phyloP scores from a whole-genome alignment of 805 yeast species.

The Ogataea polymorpha region DNA sequence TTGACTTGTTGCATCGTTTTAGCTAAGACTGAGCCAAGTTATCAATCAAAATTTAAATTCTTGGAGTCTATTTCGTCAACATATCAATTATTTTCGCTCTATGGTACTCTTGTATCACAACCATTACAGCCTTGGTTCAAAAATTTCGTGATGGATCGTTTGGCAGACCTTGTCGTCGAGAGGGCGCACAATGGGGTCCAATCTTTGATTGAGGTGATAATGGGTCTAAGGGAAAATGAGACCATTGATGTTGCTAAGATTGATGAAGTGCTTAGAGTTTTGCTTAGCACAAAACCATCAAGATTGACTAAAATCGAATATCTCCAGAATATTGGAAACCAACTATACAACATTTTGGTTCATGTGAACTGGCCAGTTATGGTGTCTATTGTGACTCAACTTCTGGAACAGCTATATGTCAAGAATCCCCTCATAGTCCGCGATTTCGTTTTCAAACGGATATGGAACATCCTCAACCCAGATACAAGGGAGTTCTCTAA shows the following conservation, averaged over 20 bases:
- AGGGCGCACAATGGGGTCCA: constrained; percentile 60
- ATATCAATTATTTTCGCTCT: constrained; percentile 59
- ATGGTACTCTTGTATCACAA: constrained; percentile 54
- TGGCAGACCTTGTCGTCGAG: constrained; percentile 53
- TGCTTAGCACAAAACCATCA: constrained; percentile 60
- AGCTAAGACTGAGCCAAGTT: constrained; percentile 4
- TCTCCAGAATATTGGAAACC: constrained; percentile 57
- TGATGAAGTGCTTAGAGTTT: constrained; percentile 60
- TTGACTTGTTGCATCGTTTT: constrained; percentile 47
- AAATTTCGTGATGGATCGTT: constrained; percentile 41
- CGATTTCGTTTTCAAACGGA: constrained; percentile 55
- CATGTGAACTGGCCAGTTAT: constrained; percentile 60
- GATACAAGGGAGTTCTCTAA: constrained; percentile 13
- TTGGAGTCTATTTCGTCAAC: constrained; percentile 55
- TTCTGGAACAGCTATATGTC: constrained; percentile 49
- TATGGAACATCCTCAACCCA: constrained; percentile 49
- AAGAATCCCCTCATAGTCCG: constrained; percentile 47
- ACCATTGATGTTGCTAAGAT: constrained; percentile 64
- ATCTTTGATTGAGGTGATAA: constrained; percentile 69
- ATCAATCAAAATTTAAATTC: constrained; percentile 15
- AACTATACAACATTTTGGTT: constrained; percentile 57
- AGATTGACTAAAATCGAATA: constrained; percentile 46
- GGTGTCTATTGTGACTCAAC: constrained; percentile 52
- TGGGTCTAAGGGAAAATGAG: constrained; percentile 74
- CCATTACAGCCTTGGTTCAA: constrained; percentile 47